A percentile compares a stretch with the other conserved stretches of the same genome.
These are phyloP conservation scores for Puccinia coronata DNA, from an alignment of 1,284 basidiomycete genomes.

Conservation along the genomic window DNA sequence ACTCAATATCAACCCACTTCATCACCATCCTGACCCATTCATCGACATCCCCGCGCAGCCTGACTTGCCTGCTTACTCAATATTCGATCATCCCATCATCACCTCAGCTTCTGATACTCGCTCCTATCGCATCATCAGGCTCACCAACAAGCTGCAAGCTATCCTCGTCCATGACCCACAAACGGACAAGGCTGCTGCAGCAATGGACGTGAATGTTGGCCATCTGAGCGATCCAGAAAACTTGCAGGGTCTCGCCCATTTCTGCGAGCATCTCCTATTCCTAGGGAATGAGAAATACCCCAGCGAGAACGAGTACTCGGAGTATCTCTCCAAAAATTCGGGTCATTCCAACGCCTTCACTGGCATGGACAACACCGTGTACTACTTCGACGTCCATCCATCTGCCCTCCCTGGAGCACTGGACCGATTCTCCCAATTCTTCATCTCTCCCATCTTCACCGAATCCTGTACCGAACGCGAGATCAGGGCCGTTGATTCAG, in stretches of 20 bases:
- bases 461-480: constrained; percentile 89
- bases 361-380: constrained; percentile 88
- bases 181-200: constrained; percentile 92
- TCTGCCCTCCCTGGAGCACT: constrained; percentile 80
- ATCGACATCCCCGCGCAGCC: not conserved
- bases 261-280: constrained; percentile 60
- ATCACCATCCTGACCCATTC: not conserved
- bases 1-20: too few species aligned
- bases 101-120: constrained; percentile 53
- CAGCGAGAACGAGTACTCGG: constrained; percentile 86
- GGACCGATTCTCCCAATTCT: constrained; percentile 89
- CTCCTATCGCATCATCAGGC: constrained; percentile 68
- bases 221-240: constrained; percentile 81
- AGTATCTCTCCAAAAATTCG: constrained; percentile 87
- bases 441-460: constrained; percentile 87
- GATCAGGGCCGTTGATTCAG: constrained; percentile 94
- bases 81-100: constrained; percentile 51
- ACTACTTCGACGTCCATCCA: constrained; percentile 86
- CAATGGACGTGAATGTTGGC: constrained; percentile 91
- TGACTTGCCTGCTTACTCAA: constrained; percentile 1
- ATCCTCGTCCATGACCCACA: constrained; percentile 81
- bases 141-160: constrained; percentile 84
- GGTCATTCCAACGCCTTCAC: constrained; percentile 94
- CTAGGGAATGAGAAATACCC: constrained; percentile 68
- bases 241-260: constrained; percentile 61